Evolutionary conservation across 2,329 filamentous ascomycete species (phyloP).

Genomic region (Pseudocercospora crystallina): DNA sequence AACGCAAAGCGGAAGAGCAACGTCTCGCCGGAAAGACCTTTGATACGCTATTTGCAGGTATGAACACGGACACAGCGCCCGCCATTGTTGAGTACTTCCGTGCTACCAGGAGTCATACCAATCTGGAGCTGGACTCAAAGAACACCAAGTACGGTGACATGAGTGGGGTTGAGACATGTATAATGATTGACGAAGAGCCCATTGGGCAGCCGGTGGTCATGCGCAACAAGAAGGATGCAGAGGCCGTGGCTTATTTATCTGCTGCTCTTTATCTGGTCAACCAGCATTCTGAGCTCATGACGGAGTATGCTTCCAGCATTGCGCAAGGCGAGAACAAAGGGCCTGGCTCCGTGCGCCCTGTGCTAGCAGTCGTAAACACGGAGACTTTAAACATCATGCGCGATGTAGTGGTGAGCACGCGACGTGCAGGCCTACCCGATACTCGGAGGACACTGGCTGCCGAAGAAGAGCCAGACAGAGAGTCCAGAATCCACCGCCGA

Average conservation of each 20-base stretch:
- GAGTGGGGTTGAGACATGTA: constrained; percentile 21
- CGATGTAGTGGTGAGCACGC: constrained; percentile 36
- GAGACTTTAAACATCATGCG: constrained; percentile 39
- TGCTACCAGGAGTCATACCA: constrained; percentile 10
- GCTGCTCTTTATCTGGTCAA: constrained; percentile 39
- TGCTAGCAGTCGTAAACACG: constrained; percentile 32
- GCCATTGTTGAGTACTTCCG: constrained; percentile 41
- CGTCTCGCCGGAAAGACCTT: constrained; percentile 17
- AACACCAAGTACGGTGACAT: not conserved
- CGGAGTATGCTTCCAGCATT: constrained; percentile 36
- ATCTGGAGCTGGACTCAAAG: constrained; percentile 25
- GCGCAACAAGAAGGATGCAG: constrained; percentile 37
- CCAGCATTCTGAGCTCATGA: constrained; percentile 34
- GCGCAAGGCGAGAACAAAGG: constrained; percentile 33
- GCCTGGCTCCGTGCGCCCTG: constrained; percentile 30
- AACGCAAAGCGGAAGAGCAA: constrained; percentile 38
- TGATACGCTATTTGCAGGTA: constrained; percentile 25
- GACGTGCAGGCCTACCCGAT: constrained; percentile 37
- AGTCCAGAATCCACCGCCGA: constrained; percentile 1
- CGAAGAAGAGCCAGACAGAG: constrained; percentile 15
- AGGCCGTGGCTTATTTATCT: constrained; percentile 36
- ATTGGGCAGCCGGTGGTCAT: constrained; percentile 33
- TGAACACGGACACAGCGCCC: constrained; percentile 38
- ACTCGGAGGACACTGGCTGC: constrained; percentile 24
- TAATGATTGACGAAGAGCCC: constrained; percentile 32